Base-by-base conservation (phyloP, 108 stramenopile species). In the Cyclotella baltica region DNA sequence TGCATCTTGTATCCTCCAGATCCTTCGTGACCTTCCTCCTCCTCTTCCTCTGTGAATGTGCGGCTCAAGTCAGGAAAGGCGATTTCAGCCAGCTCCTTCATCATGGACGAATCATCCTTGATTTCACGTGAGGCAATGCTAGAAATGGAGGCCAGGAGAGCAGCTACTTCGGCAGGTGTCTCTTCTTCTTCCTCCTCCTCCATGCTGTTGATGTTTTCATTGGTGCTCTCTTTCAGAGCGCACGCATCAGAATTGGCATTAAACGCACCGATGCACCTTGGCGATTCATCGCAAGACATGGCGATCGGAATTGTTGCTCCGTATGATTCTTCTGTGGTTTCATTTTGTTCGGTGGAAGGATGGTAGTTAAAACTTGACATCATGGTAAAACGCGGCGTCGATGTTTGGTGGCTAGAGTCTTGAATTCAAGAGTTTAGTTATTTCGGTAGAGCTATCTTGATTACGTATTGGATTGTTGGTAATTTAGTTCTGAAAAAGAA, bases 71-170 rank as follows among this genome's bases (percentile, higher is more conserved):
- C 73, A 6, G 80, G 73, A 67, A 81, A 75, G 30, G 66, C 55
- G n/a, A 47, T 38, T 3, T 67, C 66, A 0, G 73, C 80, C 52
- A 81, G 37, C 8, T 67, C 80, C 22, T 69, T 69, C 61, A 65
- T 63, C n/a, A 74, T 57, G 28, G 73, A 43, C 65, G 83, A 68
- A 75, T 87, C 81, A 36, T 38, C 51, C 43, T 74, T 46, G 69
- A 85, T 78, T 38, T 85, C 85, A 27, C 68, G 77, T 10, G 72
- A 53, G 18, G 75, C 81, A 40, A 85, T 85, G 52, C 50, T 58
- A n/a, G 81, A 61, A 9, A 85, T 61, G n/a, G 77, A 78, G 3
- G 81, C 47, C 31, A 85, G 85, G 46, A 85, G 77, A 53, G 70
- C 72, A 59, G 85, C 85, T 18, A 76, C 76, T 31, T 79, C 75